Conservation (phyloP, 495 filamentous ascomycete species). For the Oidiodendron maius region DNA sequence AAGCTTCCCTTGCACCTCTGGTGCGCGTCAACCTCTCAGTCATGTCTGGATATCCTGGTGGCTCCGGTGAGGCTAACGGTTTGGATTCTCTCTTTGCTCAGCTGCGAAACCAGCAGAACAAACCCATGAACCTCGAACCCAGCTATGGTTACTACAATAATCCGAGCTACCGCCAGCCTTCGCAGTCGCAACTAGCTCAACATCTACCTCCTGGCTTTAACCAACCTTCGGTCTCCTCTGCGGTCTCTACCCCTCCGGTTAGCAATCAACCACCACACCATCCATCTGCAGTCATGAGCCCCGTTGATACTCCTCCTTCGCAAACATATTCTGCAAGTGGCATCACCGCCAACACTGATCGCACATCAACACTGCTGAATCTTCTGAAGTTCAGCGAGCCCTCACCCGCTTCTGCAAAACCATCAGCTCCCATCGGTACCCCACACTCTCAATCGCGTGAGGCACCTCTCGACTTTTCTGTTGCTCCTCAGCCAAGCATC, state of each 20-base stretch:
- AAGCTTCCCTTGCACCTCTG: slow-evolving; percentile 19
- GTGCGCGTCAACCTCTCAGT: slow-evolving; percentile 17
- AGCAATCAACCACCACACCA: slow-evolving; percentile 38
- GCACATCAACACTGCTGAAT: slow-evolving; percentile 70
- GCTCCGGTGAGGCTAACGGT: slow-evolving; percentile 19
- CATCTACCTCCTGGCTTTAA: slow-evolving; percentile 34
- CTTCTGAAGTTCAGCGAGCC: slow-evolving; percentile 79
- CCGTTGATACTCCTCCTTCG: slow-evolving; percentile 35
- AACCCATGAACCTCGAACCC: slow-evolving; percentile 19
- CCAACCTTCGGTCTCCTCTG: slow-evolving; percentile 34
- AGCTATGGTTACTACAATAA: slow-evolving; percentile 20
- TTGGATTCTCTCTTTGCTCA: slow-evolving; percentile 26
- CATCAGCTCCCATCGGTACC: slow-evolving; percentile 14
- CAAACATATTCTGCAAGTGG: slow-evolving; percentile 20
- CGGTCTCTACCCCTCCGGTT: slow-evolving; percentile 36
- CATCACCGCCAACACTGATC: slow-evolving; percentile 43
- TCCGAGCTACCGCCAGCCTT: slow-evolving; percentile 14
- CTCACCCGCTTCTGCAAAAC: slow-evolving; percentile 6
- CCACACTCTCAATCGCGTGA: slow-evolving; percentile 15
- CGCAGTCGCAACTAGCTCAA: slow-evolving; percentile 16
- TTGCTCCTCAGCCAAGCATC: background rate
- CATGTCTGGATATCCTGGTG: slow-evolving; percentile 24
- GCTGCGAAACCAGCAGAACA: slow-evolving; percentile 20
- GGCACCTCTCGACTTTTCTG: slow-evolving; percentile 9
- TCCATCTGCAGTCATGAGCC: slow-evolving; percentile 44